Percentiles rank a stretch among this genome's conserved stretches.
These are phyloP conservation scores for Pleurotus salmoneostramineus DNA, from an alignment of 768 basidiomycete species.

Conservation along the genomic window DNA sequence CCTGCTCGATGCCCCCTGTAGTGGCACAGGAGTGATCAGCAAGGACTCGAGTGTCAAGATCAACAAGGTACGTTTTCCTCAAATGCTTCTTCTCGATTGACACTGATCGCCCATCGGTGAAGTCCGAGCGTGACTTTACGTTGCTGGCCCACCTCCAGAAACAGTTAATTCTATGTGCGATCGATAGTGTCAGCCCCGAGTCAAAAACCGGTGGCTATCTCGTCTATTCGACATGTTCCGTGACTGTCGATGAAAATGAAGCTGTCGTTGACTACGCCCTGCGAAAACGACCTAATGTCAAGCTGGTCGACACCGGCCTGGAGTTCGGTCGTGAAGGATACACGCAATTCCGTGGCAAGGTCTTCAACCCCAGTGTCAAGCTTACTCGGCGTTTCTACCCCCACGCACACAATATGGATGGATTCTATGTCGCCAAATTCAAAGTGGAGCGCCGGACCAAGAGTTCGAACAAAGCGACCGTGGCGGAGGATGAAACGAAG, in stretches of 20 bases:
- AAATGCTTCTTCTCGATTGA: slow-evolving; percentile 3
- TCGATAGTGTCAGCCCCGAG: slow-evolving; percentile 89
- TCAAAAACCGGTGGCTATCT: slow-evolving; percentile 91
- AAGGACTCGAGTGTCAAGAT: slow-evolving; percentile 97
- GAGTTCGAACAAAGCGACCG: slow-evolving; percentile 23
- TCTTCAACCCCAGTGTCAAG: slow-evolving; percentile 72
- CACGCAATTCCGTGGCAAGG: slow-evolving; percentile 87
- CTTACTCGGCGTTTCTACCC: slow-evolving; percentile 91
- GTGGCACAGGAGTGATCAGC: slow-evolving; percentile 96
- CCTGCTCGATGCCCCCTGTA: slow-evolving; percentile 94
- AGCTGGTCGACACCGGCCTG: slow-evolving; percentile 88
- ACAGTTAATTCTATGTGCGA: slow-evolving; percentile 95
- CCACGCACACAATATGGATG: slow-evolving; percentile 99
- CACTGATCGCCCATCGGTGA: slow-evolving; percentile 3
- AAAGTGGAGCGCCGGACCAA: slow-evolving; percentile 83
- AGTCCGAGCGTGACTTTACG: slow-evolving; percentile 95
- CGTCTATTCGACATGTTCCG: slow-evolving; percentile 98
- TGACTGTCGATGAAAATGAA: slow-evolving; percentile 98
- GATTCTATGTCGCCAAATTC: slow-evolving; percentile 98
- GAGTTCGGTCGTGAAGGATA: slow-evolving; percentile 93
- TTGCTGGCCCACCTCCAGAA: slow-evolving; percentile 97
- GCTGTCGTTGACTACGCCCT: slow-evolving; percentile 97
- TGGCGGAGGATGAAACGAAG: slow-evolving; percentile 23
- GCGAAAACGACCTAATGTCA: slow-evolving; percentile 88
- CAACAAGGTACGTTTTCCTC: slow-evolving; percentile 72